These are phyloP conservation scores for Colletotrichum lupini DNA, from an alignment of 2,329 filamentous ascomycete genomes.

Conservation along the genomic window DNA sequence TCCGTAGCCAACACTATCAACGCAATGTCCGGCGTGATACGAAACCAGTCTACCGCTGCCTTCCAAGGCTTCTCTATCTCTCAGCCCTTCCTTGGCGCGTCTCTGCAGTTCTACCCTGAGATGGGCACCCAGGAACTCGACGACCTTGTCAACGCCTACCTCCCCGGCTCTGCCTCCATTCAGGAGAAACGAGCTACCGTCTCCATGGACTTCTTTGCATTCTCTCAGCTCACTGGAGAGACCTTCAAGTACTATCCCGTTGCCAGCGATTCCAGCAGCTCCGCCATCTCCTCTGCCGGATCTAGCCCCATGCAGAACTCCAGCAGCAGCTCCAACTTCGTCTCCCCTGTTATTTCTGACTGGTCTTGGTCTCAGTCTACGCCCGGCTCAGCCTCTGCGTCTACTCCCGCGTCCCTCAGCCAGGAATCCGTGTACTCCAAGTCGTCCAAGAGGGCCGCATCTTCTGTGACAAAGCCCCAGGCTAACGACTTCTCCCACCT, in stretches of 20 bases:
- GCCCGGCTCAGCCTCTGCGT: slow-evolving; percentile 42
- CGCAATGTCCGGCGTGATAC: slow-evolving; percentile 49
- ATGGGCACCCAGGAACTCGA: slow-evolving; percentile 72
- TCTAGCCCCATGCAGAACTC: slow-evolving; percentile 58
- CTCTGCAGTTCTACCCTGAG: slow-evolving; percentile 74
- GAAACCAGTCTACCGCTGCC: slow-evolving; percentile 47
- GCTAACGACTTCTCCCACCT: slow-evolving; percentile 61
- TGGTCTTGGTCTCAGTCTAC: slow-evolving; percentile 57
- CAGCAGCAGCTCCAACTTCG: slow-evolving; percentile 56
- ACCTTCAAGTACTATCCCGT: slow-evolving; percentile 71
- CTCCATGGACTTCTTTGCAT: slow-evolving; percentile 69
- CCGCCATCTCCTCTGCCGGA: slow-evolving; percentile 56
- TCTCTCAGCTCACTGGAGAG: slow-evolving; percentile 64
- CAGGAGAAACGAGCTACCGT: slow-evolving; percentile 69
- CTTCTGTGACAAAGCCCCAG: slow-evolving; percentile 35
- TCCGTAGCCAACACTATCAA: slow-evolving; percentile 3
- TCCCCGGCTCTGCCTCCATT: slow-evolving; percentile 63
- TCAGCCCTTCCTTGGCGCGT: slow-evolving; percentile 66
- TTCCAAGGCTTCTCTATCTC: slow-evolving; percentile 68
- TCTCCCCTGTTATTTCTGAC: slow-evolving; percentile 61
- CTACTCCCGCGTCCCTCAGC: slow-evolving; percentile 44
- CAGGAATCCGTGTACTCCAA: slow-evolving; percentile 42
- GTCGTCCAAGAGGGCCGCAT: slow-evolving; percentile 39
- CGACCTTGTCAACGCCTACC: slow-evolving; percentile 67
- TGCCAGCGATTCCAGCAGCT: slow-evolving; percentile 48